phyloP scores from a whole-genome alignment of 2,329 filamentous ascomycete species.

The Plenodomus lindquistii region DNA sequence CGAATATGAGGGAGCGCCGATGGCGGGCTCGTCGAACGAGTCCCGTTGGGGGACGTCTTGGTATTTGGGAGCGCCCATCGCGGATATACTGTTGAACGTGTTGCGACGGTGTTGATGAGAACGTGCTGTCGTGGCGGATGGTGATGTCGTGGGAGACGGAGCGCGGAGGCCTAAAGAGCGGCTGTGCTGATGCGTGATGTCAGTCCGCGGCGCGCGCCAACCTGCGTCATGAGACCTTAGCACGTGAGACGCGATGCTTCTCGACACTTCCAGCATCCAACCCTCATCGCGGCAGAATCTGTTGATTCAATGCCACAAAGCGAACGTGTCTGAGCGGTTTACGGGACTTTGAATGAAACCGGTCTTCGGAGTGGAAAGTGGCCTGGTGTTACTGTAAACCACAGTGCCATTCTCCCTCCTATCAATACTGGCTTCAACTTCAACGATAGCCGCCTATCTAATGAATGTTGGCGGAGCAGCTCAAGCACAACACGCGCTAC shows the following conservation, averaged over 20 bases:
- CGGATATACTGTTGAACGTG: constrained; percentile 2
- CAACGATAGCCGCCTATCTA: too few species aligned
- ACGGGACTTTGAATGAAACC: neutral
- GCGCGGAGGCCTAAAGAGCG: neutral
- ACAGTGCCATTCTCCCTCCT: too few species aligned
- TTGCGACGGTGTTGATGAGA: neutral
- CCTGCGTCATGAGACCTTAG: neutral
- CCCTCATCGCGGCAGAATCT: too few species aligned
- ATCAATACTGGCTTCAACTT: too few species aligned
- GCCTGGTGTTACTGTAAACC: too few species aligned
- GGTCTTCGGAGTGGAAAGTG: too few species aligned
- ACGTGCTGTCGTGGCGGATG: neutral
- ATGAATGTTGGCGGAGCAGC: too few species aligned
- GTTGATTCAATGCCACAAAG: too few species aligned
- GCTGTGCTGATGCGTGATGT: neutral
- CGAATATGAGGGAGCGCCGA: constrained; percentile 57
- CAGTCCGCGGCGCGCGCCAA: neutral
- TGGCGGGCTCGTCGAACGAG: constrained; percentile 68
- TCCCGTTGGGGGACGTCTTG: constrained; percentile 82
- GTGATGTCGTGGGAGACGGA: neutral
- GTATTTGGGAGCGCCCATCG: constrained; percentile 82
- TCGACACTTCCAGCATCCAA: neutral
- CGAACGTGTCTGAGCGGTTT: neutral
- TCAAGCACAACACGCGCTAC: too few species aligned
- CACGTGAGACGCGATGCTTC: neutral